Evolutionary conservation across 495 filamentous ascomycete species (phyloP).

Genomic region (Lindgomyces ingoldianus): DNA sequence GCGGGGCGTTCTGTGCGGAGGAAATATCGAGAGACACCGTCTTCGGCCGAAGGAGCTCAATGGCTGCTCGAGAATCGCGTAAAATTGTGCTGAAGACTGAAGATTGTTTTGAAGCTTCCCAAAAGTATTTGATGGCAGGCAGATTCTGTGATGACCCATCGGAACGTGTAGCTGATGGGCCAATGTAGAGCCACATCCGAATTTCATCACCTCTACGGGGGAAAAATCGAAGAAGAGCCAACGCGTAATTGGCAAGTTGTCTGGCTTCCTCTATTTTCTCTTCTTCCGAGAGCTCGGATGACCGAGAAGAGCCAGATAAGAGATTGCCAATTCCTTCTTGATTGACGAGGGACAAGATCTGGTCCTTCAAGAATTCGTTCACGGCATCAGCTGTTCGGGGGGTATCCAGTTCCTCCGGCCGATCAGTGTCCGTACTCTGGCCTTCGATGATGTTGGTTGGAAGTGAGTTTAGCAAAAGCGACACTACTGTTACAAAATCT

Average conservation of each 20-base stretch:
- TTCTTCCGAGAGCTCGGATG: conserved; percentile 9
- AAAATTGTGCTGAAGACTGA: conserved; percentile 65
- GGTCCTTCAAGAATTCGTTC: conserved; percentile 46
- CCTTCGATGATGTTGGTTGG: conserved; percentile 59
- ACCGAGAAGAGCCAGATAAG: conserved; percentile 46
- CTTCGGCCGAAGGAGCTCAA: conserved; percentile 57
- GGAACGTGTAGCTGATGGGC: conserved; percentile 54
- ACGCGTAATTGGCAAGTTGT: conserved; percentile 79
- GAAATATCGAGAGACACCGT: conserved; percentile 35
- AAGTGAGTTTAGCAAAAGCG: conserved; percentile 62
- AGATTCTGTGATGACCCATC: conserved; percentile 46
- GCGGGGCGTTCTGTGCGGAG: neutral
- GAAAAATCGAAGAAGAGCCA: conserved; percentile 85
- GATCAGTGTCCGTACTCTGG: conserved; percentile 44
- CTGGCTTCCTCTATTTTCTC: conserved; percentile 57
- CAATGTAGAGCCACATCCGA: conserved; percentile 89
- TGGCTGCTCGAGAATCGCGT: conserved; percentile 58
- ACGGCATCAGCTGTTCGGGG: neutral
- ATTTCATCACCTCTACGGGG: conserved; percentile 83
- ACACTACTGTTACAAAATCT: conserved; percentile 66
- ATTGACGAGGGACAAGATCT: conserved; percentile 65
- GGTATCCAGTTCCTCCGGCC: neutral
- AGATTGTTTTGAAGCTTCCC: conserved; percentile 71
- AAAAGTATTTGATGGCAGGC: conserved; percentile 85
- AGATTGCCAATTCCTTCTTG: conserved; percentile 64